Evolutionary conservation across 75 land plant species (phyloP), one percentile per base, ranked within the genome.

Genomic region (Sequoiadendron giganteum): DNA sequence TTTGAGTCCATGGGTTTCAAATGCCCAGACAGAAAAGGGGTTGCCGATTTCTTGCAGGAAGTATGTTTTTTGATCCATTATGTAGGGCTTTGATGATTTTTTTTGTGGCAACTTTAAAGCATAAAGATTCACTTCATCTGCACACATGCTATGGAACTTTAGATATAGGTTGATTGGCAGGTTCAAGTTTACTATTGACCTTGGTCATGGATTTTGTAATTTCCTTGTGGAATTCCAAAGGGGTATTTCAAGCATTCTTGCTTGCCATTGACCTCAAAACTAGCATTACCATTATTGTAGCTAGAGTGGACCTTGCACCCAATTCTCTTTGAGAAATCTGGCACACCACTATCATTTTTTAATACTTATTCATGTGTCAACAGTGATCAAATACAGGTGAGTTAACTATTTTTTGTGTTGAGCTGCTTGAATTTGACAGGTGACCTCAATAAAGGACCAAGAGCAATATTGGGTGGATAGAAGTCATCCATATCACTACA

Each of bases 31-130:
- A 90, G 95, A 47, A 95, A 95, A 88, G 93, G 94, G 30, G 90
- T 93, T 21, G 97, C 97, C 10, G 95, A 96, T 77, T 96, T 96
- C 80, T 88, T 96, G 87, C 95, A 95, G 75, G 98, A 96, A 86
- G 97, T 96, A 85, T 55, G 86, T 7, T 34, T 39, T 32, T 39
- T 28, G n/a, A 42, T 19, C 45, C 9, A 39, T 79, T 39, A 79
- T 79, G 25, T 21, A 79, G 45, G 25, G 10, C 28, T 19, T 58
- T 21, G 47, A 48, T 79, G 45, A 39, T 79, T 79, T 79, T 45
- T 36, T 79, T 19, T 2, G 48, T 79, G 45, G 45, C 10, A 45
- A 79, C 5, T 42, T 79, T n/a, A 79, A 79, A 3, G 48, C n/a
- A 79, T 39, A 79, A 40, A 43, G 36, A 79, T 79, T 42, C 45